Base-by-base conservation (phyloP, 345 rosid genomes). In the Mangifera indica region DNA sequence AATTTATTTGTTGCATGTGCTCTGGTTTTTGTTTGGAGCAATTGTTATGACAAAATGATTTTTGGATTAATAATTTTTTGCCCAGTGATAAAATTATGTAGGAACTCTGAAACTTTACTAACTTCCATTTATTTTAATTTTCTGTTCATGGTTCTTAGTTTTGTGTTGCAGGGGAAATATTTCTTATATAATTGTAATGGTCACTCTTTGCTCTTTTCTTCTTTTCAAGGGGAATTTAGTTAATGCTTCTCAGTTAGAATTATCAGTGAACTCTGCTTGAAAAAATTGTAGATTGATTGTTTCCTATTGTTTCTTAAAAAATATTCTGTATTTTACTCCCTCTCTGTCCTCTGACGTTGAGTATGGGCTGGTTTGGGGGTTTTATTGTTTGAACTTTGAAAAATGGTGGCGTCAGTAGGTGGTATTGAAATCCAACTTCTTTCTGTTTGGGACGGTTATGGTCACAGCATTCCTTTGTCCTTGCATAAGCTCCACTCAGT, bases 1-100 rank as follows among this genome's bases (percentile, higher is more conserved):
- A 14, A 40, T n/a, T 68, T 34, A 40, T 68, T 22, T 34, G 61
- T n/a, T 80, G 78, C 79, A 72, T 78, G 76, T 73, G 54, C 60
- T 54, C 51, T 20, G 48, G 48, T 68, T 67, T 11, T 13, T 58
- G 29, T 57, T 25, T 59, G 24, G 61, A 55, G 37, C 3, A 44
- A 42, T 58, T 69, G 24, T n/a, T 52, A 11, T 24, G 24, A 44
- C 44, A 15, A 52, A 29, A 10, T 51, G 70, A 25, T 13, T n/a
- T 20, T 44, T 69, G 11, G 10, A 17, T 69, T 3, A 25, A n/a
- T n/a, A n/a, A n/a, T n/a, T n/a, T n/a, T n/a, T n/a, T n/a, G n/a
- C n/a, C n/a, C n/a, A n/a, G n/a, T n/a, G n/a, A n/a, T 17, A 45
- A 14, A 57, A 57, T 11, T 59, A n/a, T 60, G 57, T n/a, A n/a